A percentile compares a stretch with the other conserved stretches of the same genome.
phyloP scores from a whole-genome alignment of 1,139 yeast species.

The Sugiyamaella neomexicana region DNA sequence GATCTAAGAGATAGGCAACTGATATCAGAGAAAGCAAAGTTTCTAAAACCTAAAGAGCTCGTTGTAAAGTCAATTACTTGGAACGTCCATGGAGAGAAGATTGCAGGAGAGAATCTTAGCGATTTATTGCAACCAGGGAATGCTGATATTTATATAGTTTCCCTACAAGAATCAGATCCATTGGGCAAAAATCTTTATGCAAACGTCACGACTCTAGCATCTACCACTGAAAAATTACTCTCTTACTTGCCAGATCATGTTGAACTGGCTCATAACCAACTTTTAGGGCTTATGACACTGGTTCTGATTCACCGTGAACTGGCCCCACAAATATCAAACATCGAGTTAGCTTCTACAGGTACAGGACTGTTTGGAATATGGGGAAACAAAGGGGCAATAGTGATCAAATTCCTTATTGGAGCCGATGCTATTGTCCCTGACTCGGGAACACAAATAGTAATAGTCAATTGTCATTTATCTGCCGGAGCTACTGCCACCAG shows the following conservation, averaged over 20 bases:
- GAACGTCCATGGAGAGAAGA: slow-evolving; percentile 49
- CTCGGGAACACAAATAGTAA: slow-evolving; percentile 50
- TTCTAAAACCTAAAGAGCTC: slow-evolving; percentile 2
- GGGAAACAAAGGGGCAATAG: slow-evolving; percentile 62
- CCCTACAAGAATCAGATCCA: slow-evolving; percentile 57
- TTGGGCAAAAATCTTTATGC: slow-evolving; percentile 49
- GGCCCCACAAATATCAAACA: slow-evolving; percentile 42
- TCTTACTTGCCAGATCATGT: slow-evolving; percentile 32
- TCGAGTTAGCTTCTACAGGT: slow-evolving; percentile 49
- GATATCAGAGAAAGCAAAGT: slow-evolving; percentile 5
- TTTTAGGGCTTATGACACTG: slow-evolving; percentile 52
- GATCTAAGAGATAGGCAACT: slow-evolving; percentile 14
- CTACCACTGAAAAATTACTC: slow-evolving; percentile 41
- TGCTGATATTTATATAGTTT: slow-evolving; percentile 44
- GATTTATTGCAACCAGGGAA: slow-evolving; percentile 28
- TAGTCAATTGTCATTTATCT: slow-evolving; percentile 65
- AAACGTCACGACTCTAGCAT: slow-evolving; percentile 44
- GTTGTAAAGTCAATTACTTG: slow-evolving; percentile 44
- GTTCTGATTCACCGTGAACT: slow-evolving; percentile 41
- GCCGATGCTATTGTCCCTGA: slow-evolving; percentile 32
- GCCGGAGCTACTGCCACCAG: slow-evolving; percentile 65
- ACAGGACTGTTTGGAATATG: slow-evolving; percentile 57
- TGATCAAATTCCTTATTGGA: slow-evolving; percentile 40
- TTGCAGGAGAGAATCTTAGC: slow-evolving; percentile 31
- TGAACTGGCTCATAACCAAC: slow-evolving; percentile 46